phyloP scores from a whole-genome alignment of 805 yeast genomes.

The Ogataea kodamae region DNA sequence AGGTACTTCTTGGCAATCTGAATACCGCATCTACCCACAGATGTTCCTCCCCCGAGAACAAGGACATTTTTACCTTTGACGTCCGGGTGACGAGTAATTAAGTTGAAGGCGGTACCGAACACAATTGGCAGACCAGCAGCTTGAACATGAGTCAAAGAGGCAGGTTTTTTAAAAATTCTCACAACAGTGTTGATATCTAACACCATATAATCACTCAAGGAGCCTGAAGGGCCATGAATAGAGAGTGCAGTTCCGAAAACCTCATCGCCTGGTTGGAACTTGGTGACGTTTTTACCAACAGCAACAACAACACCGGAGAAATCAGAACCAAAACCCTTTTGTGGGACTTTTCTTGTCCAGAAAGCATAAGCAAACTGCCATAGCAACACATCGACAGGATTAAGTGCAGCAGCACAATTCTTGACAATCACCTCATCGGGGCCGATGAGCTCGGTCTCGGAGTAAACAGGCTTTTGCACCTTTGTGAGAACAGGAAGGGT shows the following conservation, averaged over 20 bases:
- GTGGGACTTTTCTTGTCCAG: neutral
- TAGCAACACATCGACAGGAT: slow-evolving; percentile 18
- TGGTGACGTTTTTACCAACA: slow-evolving; percentile 16
- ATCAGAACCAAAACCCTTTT: slow-evolving; percentile 19
- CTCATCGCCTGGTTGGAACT: slow-evolving; percentile 15
- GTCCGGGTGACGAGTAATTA: slow-evolving; percentile 21
- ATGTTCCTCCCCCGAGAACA: slow-evolving; percentile 70
- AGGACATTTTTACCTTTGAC: slow-evolving; percentile 47
- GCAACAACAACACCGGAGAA: slow-evolving; percentile 18
- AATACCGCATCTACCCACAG: slow-evolving; percentile 56
- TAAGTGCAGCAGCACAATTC: slow-evolving; percentile 13
- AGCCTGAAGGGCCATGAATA: slow-evolving; percentile 30
- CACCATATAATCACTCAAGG: slow-evolving; percentile 44
- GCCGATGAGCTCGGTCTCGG: slow-evolving; percentile 8
- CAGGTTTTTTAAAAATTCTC: slow-evolving; percentile 45
- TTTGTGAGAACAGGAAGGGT: slow-evolving; percentile 11
- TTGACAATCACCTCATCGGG: slow-evolving; percentile 16
- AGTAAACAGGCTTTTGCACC: slow-evolving; percentile 5
- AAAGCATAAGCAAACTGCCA: slow-evolving; percentile 5
- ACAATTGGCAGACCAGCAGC: slow-evolving; percentile 69
- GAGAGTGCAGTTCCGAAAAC: slow-evolving; percentile 14
- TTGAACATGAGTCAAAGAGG: slow-evolving; percentile 42
- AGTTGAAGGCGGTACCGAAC: slow-evolving; percentile 54
- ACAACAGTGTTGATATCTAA: slow-evolving; percentile 32
- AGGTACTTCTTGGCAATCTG: slow-evolving; percentile 53